These are phyloP conservation scores for Trichophaea hybrida DNA, from an alignment of 2,329 filamentous ascomycete genomes.

Conservation along the genomic window DNA sequence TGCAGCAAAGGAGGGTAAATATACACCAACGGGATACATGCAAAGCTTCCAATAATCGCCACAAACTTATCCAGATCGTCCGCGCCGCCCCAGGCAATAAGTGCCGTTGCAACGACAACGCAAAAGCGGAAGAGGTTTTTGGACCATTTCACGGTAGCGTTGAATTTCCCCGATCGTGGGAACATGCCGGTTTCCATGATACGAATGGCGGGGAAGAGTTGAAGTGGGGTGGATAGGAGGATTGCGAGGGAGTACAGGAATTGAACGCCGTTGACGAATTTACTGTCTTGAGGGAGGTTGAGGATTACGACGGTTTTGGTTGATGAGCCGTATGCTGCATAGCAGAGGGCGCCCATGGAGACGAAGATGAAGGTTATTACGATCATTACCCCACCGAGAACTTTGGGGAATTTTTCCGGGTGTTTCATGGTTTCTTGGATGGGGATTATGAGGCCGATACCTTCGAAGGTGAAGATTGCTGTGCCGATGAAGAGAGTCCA, in stretches of 20 bases:
- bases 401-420: conserved; percentile 75
- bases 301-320: conserved; percentile 94
- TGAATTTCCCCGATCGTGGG: conserved; percentile 56
- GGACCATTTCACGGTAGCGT: conserved; percentile 98
- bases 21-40: conserved; percentile 90
- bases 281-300: conserved; percentile 90
- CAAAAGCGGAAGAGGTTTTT: conserved; percentile 96
- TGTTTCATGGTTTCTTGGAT: conserved; percentile 96
- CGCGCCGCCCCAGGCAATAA: conserved; percentile 82
- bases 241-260: conserved; percentile 98
- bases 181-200: conserved; percentile 37
- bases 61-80: conserved; percentile 96
- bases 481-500: conserved; percentile 99
- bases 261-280: conserved; percentile 88
- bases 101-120: conserved; percentile 70
- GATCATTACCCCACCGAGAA: conserved; percentile 83
- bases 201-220: conserved; percentile 95
- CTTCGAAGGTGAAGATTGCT: conserved; percentile 92
- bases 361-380: conserved; percentile 86
- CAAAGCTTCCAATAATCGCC: conserved; percentile 88
- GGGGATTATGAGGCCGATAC: conserved; percentile 91
- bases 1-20: conserved; percentile 94
- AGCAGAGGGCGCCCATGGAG: conserved; percentile 81
- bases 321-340: conserved; percentile 86
- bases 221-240: conserved; percentile 80